Conservation (phyloP, 2,329 filamentous ascomycete species). For the Fusarium guadeloupense region DNA sequence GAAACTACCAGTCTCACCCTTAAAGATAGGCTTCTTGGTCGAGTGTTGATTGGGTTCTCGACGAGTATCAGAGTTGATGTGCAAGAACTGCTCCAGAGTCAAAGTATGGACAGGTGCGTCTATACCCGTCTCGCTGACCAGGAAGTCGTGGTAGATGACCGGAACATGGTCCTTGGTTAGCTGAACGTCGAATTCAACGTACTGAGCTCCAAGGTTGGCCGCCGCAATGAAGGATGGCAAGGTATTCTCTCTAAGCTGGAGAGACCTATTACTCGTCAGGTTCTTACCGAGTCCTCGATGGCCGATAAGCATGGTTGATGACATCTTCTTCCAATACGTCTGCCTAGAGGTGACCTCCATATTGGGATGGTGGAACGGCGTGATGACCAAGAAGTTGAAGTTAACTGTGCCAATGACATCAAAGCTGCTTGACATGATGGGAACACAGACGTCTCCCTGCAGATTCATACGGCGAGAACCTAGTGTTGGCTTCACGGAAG, state of each 20-base stretch:
- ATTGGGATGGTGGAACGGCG: slow-evolving; percentile 91
- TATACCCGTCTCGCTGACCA: slow-evolving; percentile 96
- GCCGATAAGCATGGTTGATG: slow-evolving; percentile 83
- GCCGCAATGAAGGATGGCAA: slow-evolving; percentile 95
- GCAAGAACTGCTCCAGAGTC: slow-evolving; percentile 93
- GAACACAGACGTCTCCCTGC: slow-evolving; percentile 91
- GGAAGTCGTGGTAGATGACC: slow-evolving; percentile 97
- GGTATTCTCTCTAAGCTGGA: slow-evolving; percentile 97
- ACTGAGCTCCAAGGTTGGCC: slow-evolving; percentile 85
- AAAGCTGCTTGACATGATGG: slow-evolving; percentile 83
- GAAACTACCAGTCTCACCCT: slow-evolving; percentile 46
- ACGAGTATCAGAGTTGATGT: slow-evolving; percentile 72
- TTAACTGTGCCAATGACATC: slow-evolving; percentile 95
- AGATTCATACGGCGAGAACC: slow-evolving; percentile 89
- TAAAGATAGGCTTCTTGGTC: slow-evolving; percentile 30
- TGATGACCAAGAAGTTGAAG: slow-evolving; percentile 96
- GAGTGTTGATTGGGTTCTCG: slow-evolving; percentile 24
- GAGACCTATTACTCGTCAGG: slow-evolving; percentile 79
- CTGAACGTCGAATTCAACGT: slow-evolving; percentile 87
- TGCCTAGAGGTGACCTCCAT: slow-evolving; percentile 91
- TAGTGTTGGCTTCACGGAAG: slow-evolving; percentile 82
- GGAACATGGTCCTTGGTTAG: slow-evolving; percentile 98
- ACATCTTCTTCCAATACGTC: slow-evolving; percentile 95
- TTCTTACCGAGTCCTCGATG: slow-evolving; percentile 90
- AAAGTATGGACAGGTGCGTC: slow-evolving; percentile 96